A percentile compares a stretch with the other conserved stretches of the same genome.
Conservation (phyloP, 1,284 basidiomycete genomes). For the Melanopsichium pennsylvanicum region DNA sequence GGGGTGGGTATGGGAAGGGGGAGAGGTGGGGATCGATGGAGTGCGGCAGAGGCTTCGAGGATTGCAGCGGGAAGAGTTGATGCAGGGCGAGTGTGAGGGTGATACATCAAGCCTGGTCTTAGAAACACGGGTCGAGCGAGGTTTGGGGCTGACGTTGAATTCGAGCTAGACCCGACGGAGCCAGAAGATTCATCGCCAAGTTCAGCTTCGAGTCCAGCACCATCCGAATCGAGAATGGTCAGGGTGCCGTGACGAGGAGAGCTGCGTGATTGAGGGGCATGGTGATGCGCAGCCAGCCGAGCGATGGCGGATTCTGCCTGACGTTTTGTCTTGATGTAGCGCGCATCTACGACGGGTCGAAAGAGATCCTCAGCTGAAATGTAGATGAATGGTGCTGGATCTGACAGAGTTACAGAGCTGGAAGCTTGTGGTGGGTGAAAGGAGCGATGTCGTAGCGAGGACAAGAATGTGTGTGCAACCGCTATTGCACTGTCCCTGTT, state of each 20-base stretch:
- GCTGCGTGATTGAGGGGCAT: conserved; percentile 79
- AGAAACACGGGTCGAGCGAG: conserved; percentile 39
- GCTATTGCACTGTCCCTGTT: conserved; percentile 75
- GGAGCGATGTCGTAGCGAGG: conserved; percentile 65
- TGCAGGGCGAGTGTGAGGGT: conserved; percentile 87
- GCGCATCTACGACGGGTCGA: conserved; percentile 80
- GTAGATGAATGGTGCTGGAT: conserved; percentile 80
- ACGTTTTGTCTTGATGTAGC: conserved; percentile 89
- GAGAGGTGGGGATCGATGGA: conserved; percentile 44
- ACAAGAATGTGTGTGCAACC: conserved; percentile 65
- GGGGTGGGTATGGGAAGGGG: conserved; percentile 74
- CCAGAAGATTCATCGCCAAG: conserved; percentile 9
- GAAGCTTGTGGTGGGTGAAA: conserved; percentile 2
- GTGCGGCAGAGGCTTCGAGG: conserved; percentile 72
- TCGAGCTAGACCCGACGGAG: not conserved
- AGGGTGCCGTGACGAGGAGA: not conserved
- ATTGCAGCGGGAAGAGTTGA: conserved; percentile 85
- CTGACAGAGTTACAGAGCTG: not conserved
- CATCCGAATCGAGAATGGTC: conserved; percentile 38
- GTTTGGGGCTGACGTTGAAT: not conserved
- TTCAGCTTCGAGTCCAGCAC: conserved; percentile 39
- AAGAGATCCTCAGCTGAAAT: conserved; percentile 93
- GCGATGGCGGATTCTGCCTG: conserved; percentile 80
- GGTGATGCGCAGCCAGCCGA: conserved; percentile 69
- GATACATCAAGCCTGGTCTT: conserved; percentile 84